Percentiles rank a stretch among this genome's conserved stretches.
phyloP scores from a whole-genome alignment of 139 green algal genomes.

The Mychonastes homosphaera region DNA sequence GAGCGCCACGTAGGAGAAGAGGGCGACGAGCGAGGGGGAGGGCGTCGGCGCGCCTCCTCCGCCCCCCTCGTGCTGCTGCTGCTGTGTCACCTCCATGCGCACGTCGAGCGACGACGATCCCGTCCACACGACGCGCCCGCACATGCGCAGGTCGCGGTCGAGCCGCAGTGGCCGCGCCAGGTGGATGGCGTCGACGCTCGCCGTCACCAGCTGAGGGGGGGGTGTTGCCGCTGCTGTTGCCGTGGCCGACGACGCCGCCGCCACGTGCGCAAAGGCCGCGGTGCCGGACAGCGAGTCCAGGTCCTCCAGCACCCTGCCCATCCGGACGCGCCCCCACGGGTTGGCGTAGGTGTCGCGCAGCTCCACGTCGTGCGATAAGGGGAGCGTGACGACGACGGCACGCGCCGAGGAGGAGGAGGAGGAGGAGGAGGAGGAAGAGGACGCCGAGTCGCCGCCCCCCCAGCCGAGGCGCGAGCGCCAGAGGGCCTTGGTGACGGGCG shows the following conservation, averaged over 20 bases:
- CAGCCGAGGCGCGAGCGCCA: no score
- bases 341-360: conserved; percentile 60
- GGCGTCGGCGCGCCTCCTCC: background rate
- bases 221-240: conserved; percentile 1
- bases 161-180: conserved; percentile 3
- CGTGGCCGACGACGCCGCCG: background rate
- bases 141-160: conserved; percentile 30
- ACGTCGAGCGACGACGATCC: conserved; percentile 67
- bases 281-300: conserved; percentile 69
- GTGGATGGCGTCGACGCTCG: conserved; percentile 55
- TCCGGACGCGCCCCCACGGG: conserved; percentile 54
- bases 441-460: background rate
- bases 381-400: conserved; percentile 29
- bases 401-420: conserved; percentile 15
- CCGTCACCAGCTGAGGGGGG: conserved; percentile 62
- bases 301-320: conserved; percentile 75
- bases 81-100: conserved; percentile 46
- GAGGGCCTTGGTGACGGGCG: conserved; percentile 41
- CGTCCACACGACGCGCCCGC: conserved; percentile 63
- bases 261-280: conserved; percentile 52
- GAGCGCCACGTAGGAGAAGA: conserved; percentile 73
- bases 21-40: conserved; percentile 25
- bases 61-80: background rate
- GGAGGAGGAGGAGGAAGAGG: background rate
- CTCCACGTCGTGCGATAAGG: conserved; percentile 39